Conservation (phyloP, 345 rosid species). For the Citrus unshiu region DNA sequence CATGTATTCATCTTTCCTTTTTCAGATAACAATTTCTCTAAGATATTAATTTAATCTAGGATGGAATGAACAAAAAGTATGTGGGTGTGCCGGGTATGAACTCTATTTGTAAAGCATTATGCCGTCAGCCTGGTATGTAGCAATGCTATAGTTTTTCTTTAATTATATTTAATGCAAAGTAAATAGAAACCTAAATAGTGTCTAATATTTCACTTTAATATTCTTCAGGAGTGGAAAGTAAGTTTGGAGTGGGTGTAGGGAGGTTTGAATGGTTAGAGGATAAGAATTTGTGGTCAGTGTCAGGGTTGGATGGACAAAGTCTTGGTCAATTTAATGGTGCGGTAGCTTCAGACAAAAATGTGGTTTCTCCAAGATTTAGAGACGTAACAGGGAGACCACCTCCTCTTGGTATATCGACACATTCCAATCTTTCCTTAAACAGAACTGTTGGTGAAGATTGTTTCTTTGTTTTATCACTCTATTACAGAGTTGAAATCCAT, state of each 20-base stretch:
- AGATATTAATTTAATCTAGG: slow-evolving; percentile 34
- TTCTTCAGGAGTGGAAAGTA: slow-evolving; percentile 61
- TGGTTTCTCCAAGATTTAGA: slow-evolving; percentile 61
- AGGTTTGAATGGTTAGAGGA: slow-evolving; percentile 67
- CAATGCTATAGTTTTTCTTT: background rate
- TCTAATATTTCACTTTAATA: background rate
- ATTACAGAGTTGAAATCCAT: background rate
- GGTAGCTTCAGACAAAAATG: slow-evolving; percentile 67
- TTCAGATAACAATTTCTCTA: background rate
- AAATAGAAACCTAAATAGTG: background rate
- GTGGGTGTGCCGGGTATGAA: slow-evolving; percentile 89
- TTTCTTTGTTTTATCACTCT: background rate
- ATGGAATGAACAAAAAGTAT: slow-evolving; percentile 50
- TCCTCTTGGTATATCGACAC: slow-evolving; percentile 51
- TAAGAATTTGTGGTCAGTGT: slow-evolving; percentile 57
- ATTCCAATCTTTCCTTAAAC: background rate
- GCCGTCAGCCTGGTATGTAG: slow-evolving; percentile 54
- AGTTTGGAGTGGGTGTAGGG: slow-evolving; percentile 59
- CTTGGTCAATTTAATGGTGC: slow-evolving; percentile 63
- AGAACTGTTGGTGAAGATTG: background rate
- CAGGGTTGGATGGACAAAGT: slow-evolving; percentile 51
- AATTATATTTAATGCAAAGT: background rate
- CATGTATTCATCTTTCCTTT: background rate
- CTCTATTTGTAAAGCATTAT: slow-evolving; percentile 62
- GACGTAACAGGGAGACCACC: slow-evolving; percentile 52